Percentiles rank a stretch among this genome's conserved stretches.
Evolutionary conservation across 805 yeast species (phyloP).

Genomic region (Wickerhamomyces canadensis): DNA sequence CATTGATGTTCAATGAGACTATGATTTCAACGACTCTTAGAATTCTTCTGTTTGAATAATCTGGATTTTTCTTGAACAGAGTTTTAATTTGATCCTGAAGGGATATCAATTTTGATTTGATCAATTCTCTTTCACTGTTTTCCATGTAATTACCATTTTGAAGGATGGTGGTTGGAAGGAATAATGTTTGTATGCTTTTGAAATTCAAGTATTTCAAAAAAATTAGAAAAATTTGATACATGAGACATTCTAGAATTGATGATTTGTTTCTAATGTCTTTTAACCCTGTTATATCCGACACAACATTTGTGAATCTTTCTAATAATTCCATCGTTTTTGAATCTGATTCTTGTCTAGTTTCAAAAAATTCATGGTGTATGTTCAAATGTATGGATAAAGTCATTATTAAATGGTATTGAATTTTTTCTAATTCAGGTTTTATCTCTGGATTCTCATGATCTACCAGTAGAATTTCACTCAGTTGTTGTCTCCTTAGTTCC

Average conservation of each 20-base stretch:
- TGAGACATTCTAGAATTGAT: slow-evolving; percentile 14
- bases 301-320: not conserved
- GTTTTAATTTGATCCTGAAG: slow-evolving; percentile 6
- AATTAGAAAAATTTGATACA: slow-evolving; percentile 17
- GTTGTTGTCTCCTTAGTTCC: not conserved
- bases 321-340: slow-evolving; percentile 8
- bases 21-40: slow-evolving; percentile 5
- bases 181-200: slow-evolving; percentile 10
- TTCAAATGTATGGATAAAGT: slow-evolving; percentile 12
- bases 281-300: too few relatives aligned
- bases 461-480: too few relatives aligned
- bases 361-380: slow-evolving; percentile 13
- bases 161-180: too few relatives aligned
- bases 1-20: slow-evolving; percentile 1
- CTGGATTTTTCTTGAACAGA: slow-evolving; percentile 5
- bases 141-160: too few relatives aligned
- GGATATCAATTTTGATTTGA: slow-evolving; percentile 3
- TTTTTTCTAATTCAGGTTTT: too few relatives aligned
- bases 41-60: slow-evolving; percentile 1
- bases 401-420: slow-evolving; percentile 7
- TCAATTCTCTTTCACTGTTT: too few relatives aligned
- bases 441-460: too few relatives aligned
- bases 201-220: slow-evolving; percentile 18
- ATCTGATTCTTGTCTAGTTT: slow-evolving; percentile 11
- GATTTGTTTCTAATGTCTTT: slow-evolving; percentile 10